These are phyloP conservation scores for Przewalskia tangutica DNA, from an alignment of 257 asterid species.

Conservation along the genomic window DNA sequence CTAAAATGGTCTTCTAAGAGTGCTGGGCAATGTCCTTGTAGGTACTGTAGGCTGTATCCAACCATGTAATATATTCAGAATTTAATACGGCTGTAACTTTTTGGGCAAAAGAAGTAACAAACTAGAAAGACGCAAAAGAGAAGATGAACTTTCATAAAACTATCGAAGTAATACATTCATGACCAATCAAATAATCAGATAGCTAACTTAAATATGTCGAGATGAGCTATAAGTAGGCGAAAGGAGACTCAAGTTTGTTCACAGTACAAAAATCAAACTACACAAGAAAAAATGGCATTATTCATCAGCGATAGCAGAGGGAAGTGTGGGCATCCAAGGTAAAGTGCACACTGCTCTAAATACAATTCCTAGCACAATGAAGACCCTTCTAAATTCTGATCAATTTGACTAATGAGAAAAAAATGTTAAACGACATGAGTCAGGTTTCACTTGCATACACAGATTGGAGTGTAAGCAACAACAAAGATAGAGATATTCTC, in stretches of 20 bases:
- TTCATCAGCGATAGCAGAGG: neutral
- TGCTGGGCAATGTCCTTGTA: slow-evolving; percentile 51
- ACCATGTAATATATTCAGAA: slow-evolving; percentile 1
- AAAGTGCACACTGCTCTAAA: neutral
- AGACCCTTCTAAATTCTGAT: neutral
- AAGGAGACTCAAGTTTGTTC: neutral
- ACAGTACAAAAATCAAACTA: neutral
- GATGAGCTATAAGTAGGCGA: neutral
- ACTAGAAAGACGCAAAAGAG: neutral
- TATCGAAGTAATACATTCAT: neutral
- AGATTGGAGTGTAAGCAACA: neutral
- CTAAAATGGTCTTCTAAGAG: slow-evolving; percentile 57
- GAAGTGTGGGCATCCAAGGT: neutral
- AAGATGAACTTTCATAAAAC: neutral
- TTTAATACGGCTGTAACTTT: neutral
- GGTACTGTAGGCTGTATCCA: slow-evolving; percentile 39
- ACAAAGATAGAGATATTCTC: neutral
- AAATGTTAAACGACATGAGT: slow-evolving; percentile 15
- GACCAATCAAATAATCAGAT: neutral
- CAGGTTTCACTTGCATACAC: neutral
- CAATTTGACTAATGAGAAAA: neutral
- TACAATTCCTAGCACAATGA: neutral
- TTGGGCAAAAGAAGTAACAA: neutral
- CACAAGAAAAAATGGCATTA: neutral
- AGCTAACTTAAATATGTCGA: neutral